These are phyloP conservation scores for Rubus parviflorus DNA, from an alignment of 306 rosid genomes.

Conservation along the genomic window DNA sequence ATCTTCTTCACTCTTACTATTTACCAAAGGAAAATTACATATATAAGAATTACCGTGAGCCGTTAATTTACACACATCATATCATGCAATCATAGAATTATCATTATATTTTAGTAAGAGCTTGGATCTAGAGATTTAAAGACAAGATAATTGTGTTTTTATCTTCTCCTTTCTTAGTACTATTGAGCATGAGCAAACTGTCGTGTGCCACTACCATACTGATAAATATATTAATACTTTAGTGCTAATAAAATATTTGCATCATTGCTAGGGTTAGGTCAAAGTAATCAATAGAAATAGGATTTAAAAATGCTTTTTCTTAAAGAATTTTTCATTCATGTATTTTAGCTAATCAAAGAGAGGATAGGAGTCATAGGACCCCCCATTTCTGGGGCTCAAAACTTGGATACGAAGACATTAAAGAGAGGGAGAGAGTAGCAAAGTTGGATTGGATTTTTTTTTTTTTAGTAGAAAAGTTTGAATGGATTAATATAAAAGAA, in stretches of 20 bases:
- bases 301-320: slow-evolving; percentile 18
- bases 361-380: neutral
- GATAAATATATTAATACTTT: neutral
- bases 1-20: too few species aligned
- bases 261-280: slow-evolving; percentile 36
- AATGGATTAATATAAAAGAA: neutral
- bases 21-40: too few species aligned
- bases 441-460: neutral
- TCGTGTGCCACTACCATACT: slow-evolving; percentile 27
- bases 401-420: neutral
- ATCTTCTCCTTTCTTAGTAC: slow-evolving; percentile 1
- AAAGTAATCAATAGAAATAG: slow-evolving; percentile 34
- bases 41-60: neutral
- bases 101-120: neutral
- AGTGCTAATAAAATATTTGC: slow-evolving; percentile 17
- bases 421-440: neutral
- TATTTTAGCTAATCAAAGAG: slow-evolving; percentile 20
- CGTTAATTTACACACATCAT: neutral
- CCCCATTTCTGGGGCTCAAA: slow-evolving; percentile 14
- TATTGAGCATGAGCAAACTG: slow-evolving; percentile 26
- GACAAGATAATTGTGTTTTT: slow-evolving; percentile 26
- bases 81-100: neutral
- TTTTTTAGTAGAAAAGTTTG: too few species aligned
- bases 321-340: slow-evolving; percentile 13
- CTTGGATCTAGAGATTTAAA: slow-evolving; percentile 37